These are phyloP conservation scores for Malassezia cuniculi DNA, from an alignment of 1,284 basidiomycete genomes.

Conservation along the genomic window DNA sequence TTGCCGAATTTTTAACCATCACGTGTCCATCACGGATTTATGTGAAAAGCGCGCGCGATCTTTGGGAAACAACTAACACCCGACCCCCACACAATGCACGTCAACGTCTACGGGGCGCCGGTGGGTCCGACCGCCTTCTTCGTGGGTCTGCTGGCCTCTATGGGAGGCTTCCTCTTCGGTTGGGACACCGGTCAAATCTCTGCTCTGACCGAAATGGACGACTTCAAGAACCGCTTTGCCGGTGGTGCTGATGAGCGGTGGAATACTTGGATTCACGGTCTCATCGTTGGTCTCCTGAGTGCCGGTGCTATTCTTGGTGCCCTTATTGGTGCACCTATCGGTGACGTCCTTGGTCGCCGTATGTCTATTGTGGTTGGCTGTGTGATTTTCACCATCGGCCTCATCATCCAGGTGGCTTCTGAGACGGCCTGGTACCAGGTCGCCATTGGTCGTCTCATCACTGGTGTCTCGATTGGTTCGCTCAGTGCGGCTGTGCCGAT, in stretches of 20 bases:
- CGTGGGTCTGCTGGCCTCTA: conserved; percentile 58
- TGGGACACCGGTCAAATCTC: conserved; percentile 63
- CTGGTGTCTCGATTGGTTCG: conserved; percentile 49
- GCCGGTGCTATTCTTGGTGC: conserved; percentile 46
- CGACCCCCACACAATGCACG: conserved; percentile 1
- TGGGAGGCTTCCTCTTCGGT: conserved; percentile 67
- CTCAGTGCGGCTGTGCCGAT: conserved; percentile 58
- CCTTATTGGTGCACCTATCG: conserved; percentile 43
- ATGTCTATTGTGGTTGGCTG: conserved; percentile 61
- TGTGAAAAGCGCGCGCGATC: too few species aligned
- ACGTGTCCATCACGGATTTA: too few species aligned
- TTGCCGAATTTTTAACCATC: too few species aligned
- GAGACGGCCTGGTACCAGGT: conserved; percentile 44
- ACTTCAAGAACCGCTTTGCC: conserved; percentile 58
- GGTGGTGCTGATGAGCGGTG: conserved; percentile 7
- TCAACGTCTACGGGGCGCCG: conserved; percentile 19
- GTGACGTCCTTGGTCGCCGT: conserved; percentile 58
- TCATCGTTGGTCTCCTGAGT: conserved; percentile 58
- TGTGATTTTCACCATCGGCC: conserved; percentile 57
- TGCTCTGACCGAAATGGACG: conserved; percentile 61
- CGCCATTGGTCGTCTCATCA: conserved; percentile 57
- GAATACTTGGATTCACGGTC: conserved; percentile 46
- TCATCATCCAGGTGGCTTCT: conserved; percentile 50
- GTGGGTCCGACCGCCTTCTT: conserved; percentile 52
- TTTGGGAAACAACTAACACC: too few species aligned